Conservation (phyloP, 371 early-diverging fungal species). For the Lichtheimia ornata region DNA sequence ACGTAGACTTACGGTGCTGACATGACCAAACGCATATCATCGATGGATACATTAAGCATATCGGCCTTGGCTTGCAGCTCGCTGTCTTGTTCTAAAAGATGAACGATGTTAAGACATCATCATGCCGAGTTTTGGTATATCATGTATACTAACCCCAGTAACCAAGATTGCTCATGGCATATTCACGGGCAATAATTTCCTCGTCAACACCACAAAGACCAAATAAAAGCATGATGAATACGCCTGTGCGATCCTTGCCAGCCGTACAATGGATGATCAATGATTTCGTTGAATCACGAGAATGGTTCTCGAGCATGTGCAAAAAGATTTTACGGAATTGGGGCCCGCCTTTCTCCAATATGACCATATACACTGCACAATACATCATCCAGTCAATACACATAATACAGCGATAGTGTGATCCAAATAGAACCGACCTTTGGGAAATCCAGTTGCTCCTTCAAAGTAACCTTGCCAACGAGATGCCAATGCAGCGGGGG, state of each 20-base stretch:
- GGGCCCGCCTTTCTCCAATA: slow-evolving; percentile 52
- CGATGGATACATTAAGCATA: slow-evolving; percentile 28
- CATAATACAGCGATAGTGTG: too few relatives aligned
- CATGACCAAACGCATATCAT: slow-evolving; percentile 45
- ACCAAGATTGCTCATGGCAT: slow-evolving; percentile 59
- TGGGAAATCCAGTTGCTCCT: slow-evolving; percentile 58
- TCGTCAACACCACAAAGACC: slow-evolving; percentile 74
- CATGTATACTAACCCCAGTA: slow-evolving; percentile 42
- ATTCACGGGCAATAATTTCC: slow-evolving; percentile 77
- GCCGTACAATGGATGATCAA: slow-evolving; percentile 87
- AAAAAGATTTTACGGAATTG: slow-evolving; percentile 53
- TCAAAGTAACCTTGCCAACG: slow-evolving; percentile 64
- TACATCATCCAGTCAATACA: background rate
- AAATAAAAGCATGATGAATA: slow-evolving; percentile 73
- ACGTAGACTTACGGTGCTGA: slow-evolving; percentile 45
- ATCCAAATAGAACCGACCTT: slow-evolving; percentile 26
- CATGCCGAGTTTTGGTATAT: background rate
- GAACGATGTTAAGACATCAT: too few relatives aligned
- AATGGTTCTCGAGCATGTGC: slow-evolving; percentile 50
- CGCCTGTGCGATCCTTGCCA: slow-evolving; percentile 90
- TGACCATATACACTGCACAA: slow-evolving; percentile 47
- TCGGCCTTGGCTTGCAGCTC: slow-evolving; percentile 40
- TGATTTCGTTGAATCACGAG: slow-evolving; percentile 37
- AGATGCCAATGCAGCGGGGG: slow-evolving; percentile 59
- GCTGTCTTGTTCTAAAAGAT: slow-evolving; percentile 31